phyloP scores from a whole-genome alignment of 768 basidiomycete species.

The Phaeotremella fagi region DNA sequence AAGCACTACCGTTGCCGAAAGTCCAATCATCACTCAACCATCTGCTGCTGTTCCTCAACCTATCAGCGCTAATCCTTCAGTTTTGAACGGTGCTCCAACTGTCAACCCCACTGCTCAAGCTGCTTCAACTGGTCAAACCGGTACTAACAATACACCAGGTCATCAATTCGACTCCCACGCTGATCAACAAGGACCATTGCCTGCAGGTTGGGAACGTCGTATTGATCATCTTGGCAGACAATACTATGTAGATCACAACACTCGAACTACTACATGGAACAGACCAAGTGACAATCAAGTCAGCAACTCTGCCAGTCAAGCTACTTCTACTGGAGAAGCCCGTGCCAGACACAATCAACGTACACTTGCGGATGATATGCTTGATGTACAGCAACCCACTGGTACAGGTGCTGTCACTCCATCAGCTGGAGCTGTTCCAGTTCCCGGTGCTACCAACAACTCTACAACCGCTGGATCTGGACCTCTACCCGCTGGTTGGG shows the following conservation, averaged over 20 bases:
- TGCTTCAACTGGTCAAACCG: conserved; percentile 42
- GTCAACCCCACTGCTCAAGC: conserved; percentile 44
- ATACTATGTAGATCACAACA: conserved; percentile 99
- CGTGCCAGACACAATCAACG: conserved; percentile 49
- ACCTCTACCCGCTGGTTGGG: conserved; percentile 93
- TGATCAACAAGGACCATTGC: conserved; percentile 88
- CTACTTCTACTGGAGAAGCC: conserved; percentile 45
- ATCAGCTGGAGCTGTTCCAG: conserved; percentile 27
- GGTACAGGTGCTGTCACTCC: conserved; percentile 32
- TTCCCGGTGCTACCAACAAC: conserved; percentile 36
- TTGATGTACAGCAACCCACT: conserved; percentile 32
- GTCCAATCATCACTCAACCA: conserved; percentile 26
- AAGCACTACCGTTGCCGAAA: conserved; percentile 16
- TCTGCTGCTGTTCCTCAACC: conserved; percentile 32
- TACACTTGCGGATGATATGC: conserved; percentile 49
- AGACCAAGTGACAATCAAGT: conserved; percentile 74
- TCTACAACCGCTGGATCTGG: conserved; percentile 72
- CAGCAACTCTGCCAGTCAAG: conserved; percentile 59
- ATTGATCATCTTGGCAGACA: conserved; percentile 93
- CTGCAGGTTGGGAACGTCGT: conserved; percentile 91
- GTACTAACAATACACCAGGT: conserved; percentile 55
- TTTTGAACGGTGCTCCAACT: conserved; percentile 38
- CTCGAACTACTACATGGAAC: conserved; percentile 96
- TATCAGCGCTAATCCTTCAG: conserved; percentile 51
- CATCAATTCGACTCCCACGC: conserved; percentile 78